A percentile compares a stretch with the other conserved stretches of the same genome.
These are phyloP conservation scores for Drosera spatulata DNA, from an alignment of 179 eudicot genomes.

Conservation along the genomic window DNA sequence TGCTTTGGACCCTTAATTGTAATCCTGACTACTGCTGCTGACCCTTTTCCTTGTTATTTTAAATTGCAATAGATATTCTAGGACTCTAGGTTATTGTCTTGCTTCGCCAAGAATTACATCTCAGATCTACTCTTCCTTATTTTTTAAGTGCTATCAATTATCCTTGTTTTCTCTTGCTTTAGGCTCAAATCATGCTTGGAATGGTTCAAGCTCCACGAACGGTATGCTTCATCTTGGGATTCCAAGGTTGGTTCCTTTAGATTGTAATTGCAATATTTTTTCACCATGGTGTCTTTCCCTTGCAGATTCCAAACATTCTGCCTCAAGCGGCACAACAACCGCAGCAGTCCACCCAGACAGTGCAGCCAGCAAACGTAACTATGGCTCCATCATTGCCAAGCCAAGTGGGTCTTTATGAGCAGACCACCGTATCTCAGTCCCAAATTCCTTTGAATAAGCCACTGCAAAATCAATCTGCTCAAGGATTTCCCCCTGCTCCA, in stretches of 20 bases:
- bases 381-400: conserved; percentile 34
- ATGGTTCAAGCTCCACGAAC: conserved; percentile 71
- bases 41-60: too few species aligned
- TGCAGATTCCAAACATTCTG: conserved; percentile 36
- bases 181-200: conserved; percentile 97
- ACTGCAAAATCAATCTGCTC: conserved; percentile 43
- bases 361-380: conserved; percentile 41
- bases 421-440: conserved; percentile 28
- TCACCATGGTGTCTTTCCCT: conserved; percentile 3
- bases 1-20: too few species aligned
- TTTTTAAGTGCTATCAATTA: too few species aligned
- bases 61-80: too few species aligned
- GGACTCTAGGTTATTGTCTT: too few species aligned
- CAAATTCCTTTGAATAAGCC: conserved; percentile 36
- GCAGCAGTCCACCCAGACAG: conserved; percentile 30
- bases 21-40: too few species aligned
- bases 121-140: too few species aligned
- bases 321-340: conserved; percentile 26
- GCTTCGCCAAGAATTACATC: too few species aligned
- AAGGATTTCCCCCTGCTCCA: conserved; percentile 29
- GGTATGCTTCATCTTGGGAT: conserved; percentile 25
- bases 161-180: conserved; percentile 7
- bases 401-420: conserved; percentile 48
- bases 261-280: neutral
- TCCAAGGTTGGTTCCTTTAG: neutral